Base-by-base conservation (phyloP, 257 asterid species). In the Nyctanthes arbortristis region DNA sequence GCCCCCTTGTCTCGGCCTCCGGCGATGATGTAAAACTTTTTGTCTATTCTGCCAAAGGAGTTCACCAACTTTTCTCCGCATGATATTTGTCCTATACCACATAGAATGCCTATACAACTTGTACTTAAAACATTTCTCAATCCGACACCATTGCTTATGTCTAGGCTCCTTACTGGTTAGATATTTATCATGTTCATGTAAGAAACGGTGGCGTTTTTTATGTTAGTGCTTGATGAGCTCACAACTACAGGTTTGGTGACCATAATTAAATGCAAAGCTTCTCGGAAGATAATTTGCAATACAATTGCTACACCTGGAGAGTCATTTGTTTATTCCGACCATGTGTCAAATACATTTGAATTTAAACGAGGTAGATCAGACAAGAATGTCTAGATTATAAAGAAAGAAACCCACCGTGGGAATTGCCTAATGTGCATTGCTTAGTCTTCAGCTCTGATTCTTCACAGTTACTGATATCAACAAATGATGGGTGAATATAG, bases 81-180 rank as follows among this genome's bases (percentile, higher is more conserved):
- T 81, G 97, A 91, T 76, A 88, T 91, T 68, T 91, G 88, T 63
- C 97, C 97, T 71, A 92, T 92, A 73, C 97, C 97, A 2, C 95
- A 87, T 76, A 79, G 96, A 79, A 75, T 84, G 69, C 84, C 85
- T 12, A 80, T 85, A 71, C 92, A 91, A 71, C 92, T 91, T 69
- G 95, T 76, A 73, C 71, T 39, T 9, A 80, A 79, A 65, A 76
- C 91, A 7, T 71, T 65, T 67, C 76, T 83, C 68, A 70, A 77
- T 73, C 83, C 69, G 77, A 75, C 80, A 61, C 84, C 91, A n/a
- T 70, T 91, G 78, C 92, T 91, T 77, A 73, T 78, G 49, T 86
- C 71, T 97, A 93, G 81, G 73, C 83, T 66, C 73, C 91, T 34
- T 76, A 73, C 61, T 79, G 76, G 70, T 72, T 91, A 78, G 95